Base-by-base conservation (phyloP, 208 protist genomes). In the Endotrypanum monterogeii region DNA sequence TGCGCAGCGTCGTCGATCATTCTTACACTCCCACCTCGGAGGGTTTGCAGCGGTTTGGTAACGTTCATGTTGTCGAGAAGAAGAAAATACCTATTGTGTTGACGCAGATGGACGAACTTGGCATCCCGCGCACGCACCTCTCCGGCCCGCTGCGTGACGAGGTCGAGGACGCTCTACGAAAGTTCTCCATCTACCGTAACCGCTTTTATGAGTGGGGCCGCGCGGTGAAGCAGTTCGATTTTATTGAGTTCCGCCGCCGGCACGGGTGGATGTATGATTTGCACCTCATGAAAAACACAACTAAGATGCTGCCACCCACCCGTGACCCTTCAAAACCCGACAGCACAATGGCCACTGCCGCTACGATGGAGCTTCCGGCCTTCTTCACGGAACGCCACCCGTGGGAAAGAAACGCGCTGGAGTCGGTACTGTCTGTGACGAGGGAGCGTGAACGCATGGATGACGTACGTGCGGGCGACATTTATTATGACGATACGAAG, bases 251-350 rank as follows among this genome's bases (percentile, higher is more conserved):
- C 80, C 88, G 92, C 52, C 88, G 90, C 69, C 90, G 90, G 50
- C 76, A 95, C 56, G 92, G 92, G n/a, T 96, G 92, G 90, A 82
- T 96, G 83, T 95, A 95, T 72, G 92, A 96, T 78, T 46, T 96
- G 39, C 85, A 94, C 58, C 63, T 91, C 18, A 94, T 96, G 89
- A 91, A 91, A 77, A 86, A 84, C 80, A 92, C 89, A 28, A 93
- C 84, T 6, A 86, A 86, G 58, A 83, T 83, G 66, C 73, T 91
- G 55, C 87, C 86, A 25, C 89, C 88, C 30, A 80, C 88, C 56
- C 88, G 90, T 18, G 90, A 95, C 79, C 85, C 89, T 14, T 88
- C 80, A 52, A 74, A 88, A 71, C 80, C 73, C 77, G 87, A 94
- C 62, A 85, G 76, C 30, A 83, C 80, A 1, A 82, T 92, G 76